Conservation (phyloP, 2,329 filamentous ascomycete species). For the Ophiostoma tasmaniense region DNA sequence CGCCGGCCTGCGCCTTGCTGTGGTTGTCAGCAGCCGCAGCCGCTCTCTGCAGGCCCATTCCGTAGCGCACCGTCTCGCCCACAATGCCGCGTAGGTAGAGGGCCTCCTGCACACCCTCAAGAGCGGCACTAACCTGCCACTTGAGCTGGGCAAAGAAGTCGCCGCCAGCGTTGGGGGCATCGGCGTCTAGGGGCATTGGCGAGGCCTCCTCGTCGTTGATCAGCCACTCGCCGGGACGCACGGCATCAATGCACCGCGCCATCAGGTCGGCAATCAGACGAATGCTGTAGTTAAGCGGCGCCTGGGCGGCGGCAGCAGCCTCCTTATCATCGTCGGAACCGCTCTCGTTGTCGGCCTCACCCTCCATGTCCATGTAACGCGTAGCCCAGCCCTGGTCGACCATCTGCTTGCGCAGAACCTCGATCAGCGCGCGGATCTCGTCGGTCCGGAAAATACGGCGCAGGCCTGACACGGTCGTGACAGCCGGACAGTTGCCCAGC, state of each 20-base stretch:
- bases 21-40: constrained; percentile 62
- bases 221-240: constrained; percentile 68
- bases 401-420: constrained; percentile 64
- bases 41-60: constrained; percentile 23
- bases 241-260: constrained; percentile 64
- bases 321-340: not conserved
- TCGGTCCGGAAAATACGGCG: constrained; percentile 55
- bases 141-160: constrained; percentile 59
- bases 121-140: constrained; percentile 59
- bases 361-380: constrained; percentile 54
- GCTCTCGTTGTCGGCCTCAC: constrained; percentile 34
- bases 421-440: constrained; percentile 63
- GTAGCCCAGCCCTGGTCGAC: constrained; percentile 69
- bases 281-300: constrained; percentile 59
- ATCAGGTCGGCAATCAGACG: constrained; percentile 63
- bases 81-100: constrained; percentile 56
- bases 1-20: not conserved
- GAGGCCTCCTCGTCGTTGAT: constrained; percentile 45
- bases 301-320: constrained; percentile 28
- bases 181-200: constrained; percentile 25
- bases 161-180: constrained; percentile 28
- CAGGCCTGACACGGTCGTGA: constrained; percentile 53
- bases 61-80: constrained; percentile 58
- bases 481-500: constrained; percentile 55
- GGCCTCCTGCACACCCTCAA: constrained; percentile 64